These are phyloP conservation scores for Dillenia turbinata DNA, from an alignment of 164 flowering plant species.

Conservation along the genomic window DNA sequence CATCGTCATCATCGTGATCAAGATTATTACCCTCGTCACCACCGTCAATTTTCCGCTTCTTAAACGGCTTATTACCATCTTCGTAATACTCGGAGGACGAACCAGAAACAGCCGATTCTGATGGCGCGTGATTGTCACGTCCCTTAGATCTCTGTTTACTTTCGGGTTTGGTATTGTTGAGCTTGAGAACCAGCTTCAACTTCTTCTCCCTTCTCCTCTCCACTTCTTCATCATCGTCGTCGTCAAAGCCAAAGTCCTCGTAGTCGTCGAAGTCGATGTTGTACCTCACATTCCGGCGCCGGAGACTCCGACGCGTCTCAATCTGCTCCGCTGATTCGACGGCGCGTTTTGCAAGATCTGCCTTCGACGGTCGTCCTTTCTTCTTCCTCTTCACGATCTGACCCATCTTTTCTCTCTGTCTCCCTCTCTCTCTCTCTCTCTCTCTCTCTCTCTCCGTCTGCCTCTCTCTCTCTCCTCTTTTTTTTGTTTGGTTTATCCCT, in stretches of 20 bases:
- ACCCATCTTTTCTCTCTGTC: conserved; percentile 43
- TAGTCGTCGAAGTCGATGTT: conserved; percentile 44
- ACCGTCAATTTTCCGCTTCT: conserved; percentile 42
- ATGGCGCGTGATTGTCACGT: background rate
- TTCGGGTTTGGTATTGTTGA: conserved; percentile 14
- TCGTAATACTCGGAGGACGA: conserved; percentile 20
- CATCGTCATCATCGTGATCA: conserved; percentile 20
- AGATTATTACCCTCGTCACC: conserved; percentile 21
- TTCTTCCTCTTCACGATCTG: conserved; percentile 81
- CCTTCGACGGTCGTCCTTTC: conserved; percentile 70
- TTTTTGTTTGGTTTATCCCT: too few species aligned
- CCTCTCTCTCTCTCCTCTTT: background rate
- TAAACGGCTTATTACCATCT: conserved; percentile 30
- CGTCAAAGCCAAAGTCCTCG: conserved; percentile 23
- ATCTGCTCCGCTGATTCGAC: conserved; percentile 7
- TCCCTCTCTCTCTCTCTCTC: conserved; percentile 13
- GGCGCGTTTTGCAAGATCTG: conserved; percentile 38
- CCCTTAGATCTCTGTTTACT: background rate
- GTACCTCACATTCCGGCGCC: conserved; percentile 52
- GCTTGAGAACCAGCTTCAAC: conserved; percentile 54
- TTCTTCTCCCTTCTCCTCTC: conserved; percentile 57
- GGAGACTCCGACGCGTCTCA: conserved; percentile 47
- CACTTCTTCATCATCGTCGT: conserved; percentile 34
- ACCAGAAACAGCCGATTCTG: conserved; percentile 5
- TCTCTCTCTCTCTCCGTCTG: conserved; percentile 1